Evolutionary conservation across 2,329 filamentous ascomycete species (phyloP), one percentile per base, ranked within the genome.

Genomic region (Verticillium isaacii): DNA sequence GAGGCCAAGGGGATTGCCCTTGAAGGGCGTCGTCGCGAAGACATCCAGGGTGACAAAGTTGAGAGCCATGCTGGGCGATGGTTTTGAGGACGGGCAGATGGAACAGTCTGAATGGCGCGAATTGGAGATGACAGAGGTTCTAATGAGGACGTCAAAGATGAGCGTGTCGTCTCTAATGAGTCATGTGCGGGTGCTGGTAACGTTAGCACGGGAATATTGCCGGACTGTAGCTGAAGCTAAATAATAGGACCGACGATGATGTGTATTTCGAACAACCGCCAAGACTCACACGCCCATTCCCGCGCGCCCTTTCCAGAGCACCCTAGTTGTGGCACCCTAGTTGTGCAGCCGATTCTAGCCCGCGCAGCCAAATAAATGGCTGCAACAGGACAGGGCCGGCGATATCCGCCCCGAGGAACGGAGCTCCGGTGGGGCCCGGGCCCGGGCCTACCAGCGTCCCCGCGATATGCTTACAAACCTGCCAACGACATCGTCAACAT

Each of bases 1-100:
- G 29, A 89, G 77, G 37, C 85, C 85, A 41, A 89, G 80, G 2
- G 85, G 85, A 69, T 88, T 88, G 66, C 87, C 86, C 56, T 74
- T 70, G 71, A 80, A 84, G 60, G 74, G 77, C 1, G 73, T 78
- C 32, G 73, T 71, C 56, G 84, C 85, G 74, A 87, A 86, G 74
- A 86, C 84, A 69, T 86, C 83, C 67, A 85, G 77, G 39, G 83
- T 86, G 56, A 78, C 71, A 68, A 83, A 86, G 23, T 76, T 68
- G 61, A 83, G 77, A 63, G 77, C 74, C 71, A 75, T 75, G 59
- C 59, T 63, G 45, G 45, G 11, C 34, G 25, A 6, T 36, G 29
- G 29, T 41, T 36, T 15, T 39, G 1, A 19, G 5, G 45, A 19
- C 14, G 45, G 39, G 39, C n/a, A 19, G 39, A 45, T 23, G 39